Percentiles rank a stretch among this genome's conserved stretches.
These are phyloP conservation scores for Creolimax fragrantissima DNA, from an alignment of 78 protist genomes.

Conservation along the genomic window DNA sequence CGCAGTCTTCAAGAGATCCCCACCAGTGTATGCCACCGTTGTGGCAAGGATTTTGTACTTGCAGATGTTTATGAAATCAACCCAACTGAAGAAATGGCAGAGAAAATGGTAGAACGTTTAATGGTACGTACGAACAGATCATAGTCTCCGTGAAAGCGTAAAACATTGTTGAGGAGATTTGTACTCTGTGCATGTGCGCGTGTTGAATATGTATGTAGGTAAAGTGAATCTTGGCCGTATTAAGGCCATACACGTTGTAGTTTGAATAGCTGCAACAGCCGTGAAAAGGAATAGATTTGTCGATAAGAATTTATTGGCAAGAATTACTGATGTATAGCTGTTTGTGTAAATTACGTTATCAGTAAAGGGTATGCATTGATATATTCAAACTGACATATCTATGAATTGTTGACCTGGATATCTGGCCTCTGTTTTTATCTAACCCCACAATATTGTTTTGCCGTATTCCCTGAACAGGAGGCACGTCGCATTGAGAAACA, in stretches of 20 bases:
- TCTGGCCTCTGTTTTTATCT: background rate
- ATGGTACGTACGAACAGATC: background rate
- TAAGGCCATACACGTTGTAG: background rate
- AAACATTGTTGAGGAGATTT: background rate
- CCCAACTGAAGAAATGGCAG: background rate
- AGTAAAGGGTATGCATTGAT: background rate
- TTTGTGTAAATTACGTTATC: background rate
- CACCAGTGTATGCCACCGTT: background rate
- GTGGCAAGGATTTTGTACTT: background rate
- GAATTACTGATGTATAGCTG: background rate
- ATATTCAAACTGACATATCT: background rate
- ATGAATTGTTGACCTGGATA: background rate
- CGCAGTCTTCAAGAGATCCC: background rate
- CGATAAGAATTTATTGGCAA: too few relatives aligned
- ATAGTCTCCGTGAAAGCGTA: background rate
- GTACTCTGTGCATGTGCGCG: background rate
- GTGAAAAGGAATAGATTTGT: too few relatives aligned
- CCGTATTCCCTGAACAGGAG: background rate
- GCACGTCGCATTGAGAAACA: background rate
- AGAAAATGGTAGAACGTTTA: background rate
- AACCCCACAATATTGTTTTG: too few relatives aligned
- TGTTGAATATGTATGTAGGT: background rate
- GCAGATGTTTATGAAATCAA: background rate
- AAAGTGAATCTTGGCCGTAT: background rate
- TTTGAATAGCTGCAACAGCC: too few relatives aligned